A percentile compares a stretch with the other conserved stretches of the same genome.
Evolutionary conservation across 495 filamentous ascomycete genomes (phyloP).

Genomic region (Neurospora discreta): DNA sequence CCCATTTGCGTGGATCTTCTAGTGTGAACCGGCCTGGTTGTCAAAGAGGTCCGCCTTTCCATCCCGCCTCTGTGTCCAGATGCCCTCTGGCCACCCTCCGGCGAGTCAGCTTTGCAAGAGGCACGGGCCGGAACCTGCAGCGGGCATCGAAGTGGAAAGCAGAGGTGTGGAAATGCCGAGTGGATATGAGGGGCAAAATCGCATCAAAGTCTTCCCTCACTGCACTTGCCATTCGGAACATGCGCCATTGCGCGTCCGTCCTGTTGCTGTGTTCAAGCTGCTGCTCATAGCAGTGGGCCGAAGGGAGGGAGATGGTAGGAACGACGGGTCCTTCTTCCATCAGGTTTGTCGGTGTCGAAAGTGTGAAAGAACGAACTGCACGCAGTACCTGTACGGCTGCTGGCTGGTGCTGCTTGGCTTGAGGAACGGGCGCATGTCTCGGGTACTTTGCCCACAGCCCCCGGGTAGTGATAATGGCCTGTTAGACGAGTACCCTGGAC

Average conservation of each 20-base stretch:
- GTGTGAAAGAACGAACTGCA: neutral
- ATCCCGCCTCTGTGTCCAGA: neutral
- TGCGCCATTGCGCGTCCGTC: neutral
- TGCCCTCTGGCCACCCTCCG: neutral
- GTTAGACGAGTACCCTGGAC: neutral
- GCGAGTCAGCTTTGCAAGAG: neutral
- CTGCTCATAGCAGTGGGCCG: neutral
- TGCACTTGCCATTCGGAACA: neutral
- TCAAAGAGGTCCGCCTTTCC: neutral
- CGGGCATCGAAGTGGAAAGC: neutral
- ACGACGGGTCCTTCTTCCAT: neutral
- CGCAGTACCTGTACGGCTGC: neutral
- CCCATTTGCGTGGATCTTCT: neutral
- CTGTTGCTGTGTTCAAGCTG: neutral
- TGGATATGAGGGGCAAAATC: neutral
- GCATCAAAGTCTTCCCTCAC: neutral
- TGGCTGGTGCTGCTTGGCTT: neutral
- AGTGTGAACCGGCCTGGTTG: neutral
- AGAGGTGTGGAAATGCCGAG: neutral
- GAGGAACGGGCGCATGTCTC: neutral
- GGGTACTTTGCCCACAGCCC: neutral
- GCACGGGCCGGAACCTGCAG: neutral
- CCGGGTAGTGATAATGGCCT: neutral
- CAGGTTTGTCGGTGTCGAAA: neutral
- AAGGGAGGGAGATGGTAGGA: neutral